Evolutionary conservation across 371 early-diverging fungal species (phyloP), one percentile per base, ranked within the genome.

Genomic region (Haplosporangium sp.): DNA sequence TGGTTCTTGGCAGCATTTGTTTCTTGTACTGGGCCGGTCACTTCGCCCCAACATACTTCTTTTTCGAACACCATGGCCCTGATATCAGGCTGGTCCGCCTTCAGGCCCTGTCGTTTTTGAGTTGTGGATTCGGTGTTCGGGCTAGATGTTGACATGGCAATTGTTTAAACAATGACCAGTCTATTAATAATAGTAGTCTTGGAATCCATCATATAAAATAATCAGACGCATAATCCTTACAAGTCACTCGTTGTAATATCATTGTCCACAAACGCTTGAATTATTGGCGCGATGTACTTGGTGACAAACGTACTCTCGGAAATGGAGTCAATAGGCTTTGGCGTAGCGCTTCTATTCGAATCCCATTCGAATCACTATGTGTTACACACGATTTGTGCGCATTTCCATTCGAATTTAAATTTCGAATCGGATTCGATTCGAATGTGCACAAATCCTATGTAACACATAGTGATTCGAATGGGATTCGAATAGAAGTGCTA

Each of bases 71-170:
- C 67, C 37, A 45, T 53, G 29, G 51, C 59, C 52, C 67, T 59
- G 59, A 66, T 66, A 37, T 66, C 66, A 29, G 59, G 66, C 21
- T 54, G 16, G 36, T 66, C 66, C 42, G 66, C 65, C 42, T 43
- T 65, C 1, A 65, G 18, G 6, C 58, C 21, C 16, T 65, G 65
- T 20, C 41, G 53, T 54, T 62, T 53, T 54, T 62, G 62, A 42
- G 62, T 62, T n/a, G n/a, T n/a, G n/a, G n/a, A n/a, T n/a, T n/a
- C n/a, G 2, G 62, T 54, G 42, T 62, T 62, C 6, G 53, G 62
- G 43, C 62, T 62, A 62, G n/a, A 54, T 50, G 36, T 60, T 60
- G 61, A 60, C 50, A 51, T 47, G 50, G n/a, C 18, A 59, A 59
- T 59, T 47, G 45, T 45, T 47, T 59, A 47, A 4, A 14, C 47